Conservation (phyloP, 2,329 filamentous ascomycete species). For the Botryotinia globosa region DNA sequence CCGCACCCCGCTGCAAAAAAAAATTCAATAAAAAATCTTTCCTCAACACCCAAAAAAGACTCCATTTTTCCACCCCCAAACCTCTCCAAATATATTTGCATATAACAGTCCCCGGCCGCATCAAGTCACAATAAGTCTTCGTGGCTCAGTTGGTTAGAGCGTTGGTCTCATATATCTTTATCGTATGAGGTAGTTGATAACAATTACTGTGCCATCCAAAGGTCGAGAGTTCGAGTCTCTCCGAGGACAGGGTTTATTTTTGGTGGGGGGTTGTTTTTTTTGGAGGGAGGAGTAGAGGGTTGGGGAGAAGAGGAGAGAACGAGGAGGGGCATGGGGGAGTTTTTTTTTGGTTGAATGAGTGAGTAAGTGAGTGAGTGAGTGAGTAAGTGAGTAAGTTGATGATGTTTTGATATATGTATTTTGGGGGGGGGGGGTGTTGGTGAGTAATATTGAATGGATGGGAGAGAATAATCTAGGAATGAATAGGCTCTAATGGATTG, state of each 20-base stretch:
- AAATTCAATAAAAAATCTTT: too few relatives aligned
- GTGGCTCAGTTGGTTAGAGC: constrained; percentile 46
- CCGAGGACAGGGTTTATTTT: constrained; percentile 39
- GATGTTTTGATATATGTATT: background rate
- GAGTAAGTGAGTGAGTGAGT: too few relatives aligned
- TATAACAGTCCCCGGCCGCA: rapidly evolving
- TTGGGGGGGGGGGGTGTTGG: rapidly evolving
- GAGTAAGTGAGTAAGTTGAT: background rate
- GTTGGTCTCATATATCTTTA: constrained; percentile 41
- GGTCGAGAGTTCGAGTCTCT: constrained; percentile 49
- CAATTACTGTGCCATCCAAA: constrained; percentile 38
- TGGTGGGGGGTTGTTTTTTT: too few relatives aligned
- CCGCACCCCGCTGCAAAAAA: too few relatives aligned
- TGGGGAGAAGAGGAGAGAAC: rapidly evolving
- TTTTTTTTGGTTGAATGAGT: background rate
- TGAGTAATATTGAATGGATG: background rate
- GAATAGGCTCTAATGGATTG: background rate
- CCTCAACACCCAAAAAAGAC: too few relatives aligned
- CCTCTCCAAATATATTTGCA: background rate
- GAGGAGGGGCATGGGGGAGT: too few relatives aligned
- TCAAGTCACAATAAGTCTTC: constrained; percentile 33
- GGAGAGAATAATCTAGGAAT: background rate
- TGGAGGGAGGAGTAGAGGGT: background rate
- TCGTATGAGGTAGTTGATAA: constrained; percentile 3
- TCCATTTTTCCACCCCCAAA: too few relatives aligned